Conservation (phyloP, 768 basidiomycete genomes). For the Tulasnella sp. region DNA sequence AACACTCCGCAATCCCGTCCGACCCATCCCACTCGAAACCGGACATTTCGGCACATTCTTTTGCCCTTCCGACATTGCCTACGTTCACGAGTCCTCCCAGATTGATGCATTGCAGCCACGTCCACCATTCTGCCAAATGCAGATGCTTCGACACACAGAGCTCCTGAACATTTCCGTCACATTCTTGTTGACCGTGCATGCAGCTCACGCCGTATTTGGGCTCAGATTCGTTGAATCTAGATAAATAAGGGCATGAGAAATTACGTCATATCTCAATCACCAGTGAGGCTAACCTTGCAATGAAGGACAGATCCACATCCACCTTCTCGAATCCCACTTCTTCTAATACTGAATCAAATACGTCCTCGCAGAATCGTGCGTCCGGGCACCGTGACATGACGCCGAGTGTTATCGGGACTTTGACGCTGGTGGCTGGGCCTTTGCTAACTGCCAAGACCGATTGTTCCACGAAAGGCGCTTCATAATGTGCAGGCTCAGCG, state of each 20-base stretch:
- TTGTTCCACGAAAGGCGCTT: no score
- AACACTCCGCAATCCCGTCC: conserved; percentile 39
- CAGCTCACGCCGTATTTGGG: conserved; percentile 70
- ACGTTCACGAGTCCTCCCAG: conserved; percentile 45
- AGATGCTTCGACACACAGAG: conserved; percentile 44
- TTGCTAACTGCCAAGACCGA: not conserved
- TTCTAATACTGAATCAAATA: conserved; percentile 62
- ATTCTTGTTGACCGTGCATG: conserved; percentile 71
- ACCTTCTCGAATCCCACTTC: conserved; percentile 49
- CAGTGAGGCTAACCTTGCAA: conserved; percentile 70
- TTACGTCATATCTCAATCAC: conserved; percentile 23
- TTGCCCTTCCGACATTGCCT: conserved; percentile 53
- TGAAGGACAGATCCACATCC: conserved; percentile 57
- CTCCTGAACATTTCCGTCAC: conserved; percentile 81
- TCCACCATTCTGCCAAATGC: conserved; percentile 61
- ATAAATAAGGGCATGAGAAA: no score
- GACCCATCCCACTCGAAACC: conserved; percentile 60
- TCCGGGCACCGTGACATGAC: conserved; percentile 75
- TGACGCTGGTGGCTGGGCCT: not conserved
- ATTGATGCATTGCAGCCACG: conserved; percentile 74
- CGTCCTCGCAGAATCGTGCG: conserved; percentile 66
- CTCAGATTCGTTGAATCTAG: conserved; percentile 53
- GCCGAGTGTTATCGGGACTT: conserved; percentile 42
- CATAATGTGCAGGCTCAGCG: no score
- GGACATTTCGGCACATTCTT: conserved; percentile 52